Evolutionary conservation across 441 rosid genomes (phyloP).

Genomic region (Croton setiger): DNA sequence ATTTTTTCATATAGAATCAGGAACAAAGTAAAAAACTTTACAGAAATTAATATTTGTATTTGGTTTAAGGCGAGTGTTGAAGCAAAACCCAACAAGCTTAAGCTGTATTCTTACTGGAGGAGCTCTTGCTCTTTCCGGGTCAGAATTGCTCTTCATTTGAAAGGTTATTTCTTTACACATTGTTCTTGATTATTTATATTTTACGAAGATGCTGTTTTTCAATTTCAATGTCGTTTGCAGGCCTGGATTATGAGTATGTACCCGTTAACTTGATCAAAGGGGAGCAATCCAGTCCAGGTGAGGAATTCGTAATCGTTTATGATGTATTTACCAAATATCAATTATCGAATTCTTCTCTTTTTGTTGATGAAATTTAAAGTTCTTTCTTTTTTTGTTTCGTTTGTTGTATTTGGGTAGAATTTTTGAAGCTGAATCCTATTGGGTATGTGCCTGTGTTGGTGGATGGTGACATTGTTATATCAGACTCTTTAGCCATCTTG

Average conservation of each 20-base stretch:
- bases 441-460: conserved; percentile 73
- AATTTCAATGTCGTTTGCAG: conserved; percentile 21
- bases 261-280: conserved; percentile 54
- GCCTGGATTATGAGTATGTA: conserved; percentile 53
- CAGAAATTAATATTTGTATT: not conserved
- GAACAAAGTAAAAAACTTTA: not conserved
- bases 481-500: conserved; percentile 79
- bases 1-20: not conserved
- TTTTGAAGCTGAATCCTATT: conserved; percentile 66
- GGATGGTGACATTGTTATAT: conserved; percentile 65
- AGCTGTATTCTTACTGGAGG: conserved; percentile 43
- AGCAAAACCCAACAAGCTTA: conserved; percentile 21
- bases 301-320: not conserved
- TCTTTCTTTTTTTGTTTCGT: not conserved
- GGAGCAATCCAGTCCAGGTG: conserved; percentile 57
- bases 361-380: not conserved
- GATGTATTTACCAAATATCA: too few species aligned
- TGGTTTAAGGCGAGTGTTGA: conserved; percentile 10
- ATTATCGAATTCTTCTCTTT: not conserved
- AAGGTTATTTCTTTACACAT: conserved; percentile 23
- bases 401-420: conserved; percentile 37
- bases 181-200: not conserved
- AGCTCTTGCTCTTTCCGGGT: conserved; percentile 50
- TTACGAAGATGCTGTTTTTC: not conserved
- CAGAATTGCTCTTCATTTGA: conserved; percentile 49